These are phyloP conservation scores for Mycena amicta DNA, from an alignment of 768 basidiomycete species.

Conservation along the genomic window DNA sequence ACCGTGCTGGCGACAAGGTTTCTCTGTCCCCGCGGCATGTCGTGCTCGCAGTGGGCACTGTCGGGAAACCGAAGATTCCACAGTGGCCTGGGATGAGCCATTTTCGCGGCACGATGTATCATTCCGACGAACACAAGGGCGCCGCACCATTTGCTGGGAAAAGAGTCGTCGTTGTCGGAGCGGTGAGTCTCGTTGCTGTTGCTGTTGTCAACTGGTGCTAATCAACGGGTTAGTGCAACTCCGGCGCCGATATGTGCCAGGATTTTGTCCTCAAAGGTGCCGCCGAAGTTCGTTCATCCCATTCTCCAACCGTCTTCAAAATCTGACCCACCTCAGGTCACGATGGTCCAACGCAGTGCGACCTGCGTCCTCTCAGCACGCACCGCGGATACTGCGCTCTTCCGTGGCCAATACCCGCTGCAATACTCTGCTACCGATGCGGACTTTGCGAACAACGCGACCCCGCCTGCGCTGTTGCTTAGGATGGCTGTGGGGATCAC, in stretches of 20 bases:
- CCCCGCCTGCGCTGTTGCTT: slow-evolving; percentile 24
- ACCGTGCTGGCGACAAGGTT: neutral
- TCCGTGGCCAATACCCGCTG: neutral
- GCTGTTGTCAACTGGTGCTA: too few species aligned
- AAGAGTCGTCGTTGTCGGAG: slow-evolving; percentile 13
- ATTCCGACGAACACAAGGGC: slow-evolving; percentile 15
- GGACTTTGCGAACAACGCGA: slow-evolving; percentile 19
- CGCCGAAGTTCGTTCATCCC: slow-evolving; percentile 2
- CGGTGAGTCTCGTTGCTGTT: neutral
- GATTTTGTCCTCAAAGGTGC: slow-evolving; percentile 19
- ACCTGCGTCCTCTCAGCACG: slow-evolving; percentile 11
- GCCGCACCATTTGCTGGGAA: slow-evolving; percentile 15
- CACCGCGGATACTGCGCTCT: neutral
- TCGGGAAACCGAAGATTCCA: slow-evolving; percentile 7
- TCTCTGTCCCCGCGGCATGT: slow-evolving; percentile 7
- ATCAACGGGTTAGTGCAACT: slow-evolving; percentile 11
- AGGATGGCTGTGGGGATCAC: slow-evolving; percentile 8
- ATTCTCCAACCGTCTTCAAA: neutral
- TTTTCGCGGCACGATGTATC: slow-evolving; percentile 11
- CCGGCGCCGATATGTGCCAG: slow-evolving; percentile 12
- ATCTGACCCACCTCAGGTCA: slow-evolving; percentile 1
- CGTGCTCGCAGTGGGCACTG: slow-evolving; percentile 7
- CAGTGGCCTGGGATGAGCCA: slow-evolving; percentile 11
- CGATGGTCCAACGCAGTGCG: slow-evolving; percentile 21
- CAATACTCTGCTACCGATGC: neutral